Conservation (phyloP, 495 filamentous ascomycete species). For the Podospora bellae-mahoneyi region DNA sequence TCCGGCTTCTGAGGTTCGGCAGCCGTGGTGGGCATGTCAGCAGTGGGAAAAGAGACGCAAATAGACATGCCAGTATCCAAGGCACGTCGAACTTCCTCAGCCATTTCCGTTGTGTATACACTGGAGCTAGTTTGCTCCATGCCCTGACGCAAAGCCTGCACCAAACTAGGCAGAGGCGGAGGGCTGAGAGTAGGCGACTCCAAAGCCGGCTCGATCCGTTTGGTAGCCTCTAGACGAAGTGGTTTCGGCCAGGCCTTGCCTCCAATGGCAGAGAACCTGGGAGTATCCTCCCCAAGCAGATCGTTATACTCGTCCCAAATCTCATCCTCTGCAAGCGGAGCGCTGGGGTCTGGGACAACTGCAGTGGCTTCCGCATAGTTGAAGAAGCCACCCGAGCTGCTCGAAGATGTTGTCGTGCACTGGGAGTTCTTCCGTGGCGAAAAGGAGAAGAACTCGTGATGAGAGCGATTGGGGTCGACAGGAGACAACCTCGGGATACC, state of each 20-base stretch:
- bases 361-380: conserved; percentile 57
- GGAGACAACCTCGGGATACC: conserved; percentile 23
- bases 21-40: conserved; percentile 50
- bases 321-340: conserved; percentile 72
- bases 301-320: conserved; percentile 96
- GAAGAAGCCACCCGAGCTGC: conserved; percentile 59
- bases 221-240: conserved; percentile 43
- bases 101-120: conserved; percentile 47
- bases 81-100: conserved; percentile 42
- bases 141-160: conserved; percentile 28
- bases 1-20: conserved; percentile 36
- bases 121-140: conserved; percentile 36
- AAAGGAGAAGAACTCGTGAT: conserved; percentile 65
- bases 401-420: conserved; percentile 56
- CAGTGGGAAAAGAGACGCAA: conserved; percentile 25
- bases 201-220: conserved; percentile 33
- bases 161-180: conserved; percentile 32
- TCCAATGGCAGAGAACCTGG: conserved; percentile 51
- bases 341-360: conserved; percentile 54
- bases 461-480: conserved; percentile 16
- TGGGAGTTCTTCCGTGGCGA: conserved; percentile 68
- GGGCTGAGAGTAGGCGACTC: conserved; percentile 42
- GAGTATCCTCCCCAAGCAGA: conserved; percentile 62
- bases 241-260: conserved; percentile 45
- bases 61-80: conserved; percentile 26